Conservation (phyloP, 2,329 filamentous ascomycete species). For the Colletotrichum godetiae region DNA sequence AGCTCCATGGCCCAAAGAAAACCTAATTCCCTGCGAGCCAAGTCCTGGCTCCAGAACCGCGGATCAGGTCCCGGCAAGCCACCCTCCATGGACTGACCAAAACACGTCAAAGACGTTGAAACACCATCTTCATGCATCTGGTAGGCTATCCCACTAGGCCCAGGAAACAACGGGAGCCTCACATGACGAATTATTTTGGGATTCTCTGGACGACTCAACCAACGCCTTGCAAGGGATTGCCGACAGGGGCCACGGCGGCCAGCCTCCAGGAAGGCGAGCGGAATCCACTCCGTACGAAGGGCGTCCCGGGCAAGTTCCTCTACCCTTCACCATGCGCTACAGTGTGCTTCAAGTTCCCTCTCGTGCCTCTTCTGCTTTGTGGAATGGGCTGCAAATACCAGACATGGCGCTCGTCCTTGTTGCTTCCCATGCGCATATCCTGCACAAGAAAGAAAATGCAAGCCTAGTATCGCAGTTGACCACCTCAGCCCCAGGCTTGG, state of each 20-base stretch:
- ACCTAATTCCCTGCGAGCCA: conserved; percentile 2
- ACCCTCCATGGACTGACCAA: conserved; percentile 12
- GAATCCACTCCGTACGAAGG: conserved; percentile 17
- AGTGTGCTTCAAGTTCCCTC: background rate
- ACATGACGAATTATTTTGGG: conserved; percentile 10
- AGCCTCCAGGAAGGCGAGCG: background rate
- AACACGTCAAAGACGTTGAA: conserved; percentile 21
- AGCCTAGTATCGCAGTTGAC: background rate
- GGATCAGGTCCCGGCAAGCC: background rate
- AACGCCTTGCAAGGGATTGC: background rate
- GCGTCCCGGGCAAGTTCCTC: background rate
- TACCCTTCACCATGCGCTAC: background rate
- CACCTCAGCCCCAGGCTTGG: background rate
- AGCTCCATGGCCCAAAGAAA: background rate
- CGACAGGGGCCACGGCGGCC: background rate
- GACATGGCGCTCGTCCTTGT: conserved; percentile 9
- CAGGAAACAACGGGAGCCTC: conserved; percentile 13
- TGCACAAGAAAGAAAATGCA: background rate
- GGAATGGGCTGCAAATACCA: background rate
- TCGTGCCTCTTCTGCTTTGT: background rate
- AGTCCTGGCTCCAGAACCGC: background rate
- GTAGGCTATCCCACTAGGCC: background rate
- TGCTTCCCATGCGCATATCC: conserved; percentile 9
- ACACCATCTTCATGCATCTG: conserved; percentile 23
- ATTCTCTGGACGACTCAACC: background rate